phyloP scores from a whole-genome alignment of 148 eudicot species.

The Chenopodium formosanum region DNA sequence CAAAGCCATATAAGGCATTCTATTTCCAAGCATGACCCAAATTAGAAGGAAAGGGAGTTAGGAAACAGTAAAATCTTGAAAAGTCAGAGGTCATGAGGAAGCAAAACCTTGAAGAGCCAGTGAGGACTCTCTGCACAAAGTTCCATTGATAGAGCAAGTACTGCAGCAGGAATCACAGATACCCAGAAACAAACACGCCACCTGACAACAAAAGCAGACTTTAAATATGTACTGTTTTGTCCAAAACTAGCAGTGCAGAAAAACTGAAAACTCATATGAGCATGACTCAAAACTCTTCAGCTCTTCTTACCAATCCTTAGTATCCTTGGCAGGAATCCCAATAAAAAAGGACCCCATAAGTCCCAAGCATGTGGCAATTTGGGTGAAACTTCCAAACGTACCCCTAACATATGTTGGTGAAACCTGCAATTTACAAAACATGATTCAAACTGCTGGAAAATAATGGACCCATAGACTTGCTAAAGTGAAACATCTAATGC shows the following conservation, averaged over 20 bases:
- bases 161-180: conserved; percentile 71
- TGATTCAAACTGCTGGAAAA: conserved; percentile 7
- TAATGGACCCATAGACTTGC: not conserved
- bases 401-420: conserved; percentile 89
- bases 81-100: not conserved
- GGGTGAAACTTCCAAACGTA: conserved; percentile 88
- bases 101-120: conserved; percentile 81
- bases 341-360: conserved; percentile 64
- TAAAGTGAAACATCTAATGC: conserved; percentile 4
- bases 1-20: not conserved
- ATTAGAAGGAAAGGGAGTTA: not conserved
- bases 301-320: conserved; percentile 65
- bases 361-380: conserved; percentile 86
- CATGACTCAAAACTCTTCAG: conserved; percentile 4
- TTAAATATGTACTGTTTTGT: not conserved
- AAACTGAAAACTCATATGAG: not conserved
- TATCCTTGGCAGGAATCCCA: conserved; percentile 77
- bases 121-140: conserved; percentile 91
- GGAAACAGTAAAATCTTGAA: not conserved
- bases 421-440: conserved; percentile 45
- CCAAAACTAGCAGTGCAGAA: not conserved
- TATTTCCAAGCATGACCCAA: not conserved
- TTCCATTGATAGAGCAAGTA: conserved; percentile 66
- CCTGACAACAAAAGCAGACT: conserved; percentile 41
- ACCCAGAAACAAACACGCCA: conserved; percentile 96